phyloP scores from a whole-genome alignment of 306 rosid genomes.

The Cajanus cajan region DNA sequence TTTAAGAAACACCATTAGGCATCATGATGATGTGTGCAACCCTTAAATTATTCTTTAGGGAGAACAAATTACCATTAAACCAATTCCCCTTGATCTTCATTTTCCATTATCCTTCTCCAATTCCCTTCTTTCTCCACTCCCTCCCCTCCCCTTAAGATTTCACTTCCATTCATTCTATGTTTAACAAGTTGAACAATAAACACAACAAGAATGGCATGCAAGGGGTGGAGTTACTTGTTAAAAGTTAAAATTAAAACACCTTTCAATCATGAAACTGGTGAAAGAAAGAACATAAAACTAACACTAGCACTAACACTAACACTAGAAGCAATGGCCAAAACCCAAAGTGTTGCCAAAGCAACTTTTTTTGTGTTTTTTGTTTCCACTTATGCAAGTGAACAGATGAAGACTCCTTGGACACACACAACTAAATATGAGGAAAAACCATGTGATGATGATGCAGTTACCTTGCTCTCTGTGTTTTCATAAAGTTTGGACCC shows the following conservation, averaged over 20 bases:
- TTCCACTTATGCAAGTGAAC: slow-evolving; percentile 20
- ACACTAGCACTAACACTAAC: not conserved
- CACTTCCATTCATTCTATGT: not conserved
- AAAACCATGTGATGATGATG: not conserved
- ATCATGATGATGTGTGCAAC: slow-evolving; percentile 2
- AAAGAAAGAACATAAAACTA: slow-evolving; percentile 4
- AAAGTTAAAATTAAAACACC: not conserved
- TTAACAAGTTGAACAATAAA: not conserved
- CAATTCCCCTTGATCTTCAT: not conserved
- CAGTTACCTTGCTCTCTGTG: slow-evolving; percentile 78
- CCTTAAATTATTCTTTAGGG: not conserved
- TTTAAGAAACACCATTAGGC: slow-evolving; percentile 31
- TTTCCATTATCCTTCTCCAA: not conserved
- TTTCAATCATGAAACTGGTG: not conserved
- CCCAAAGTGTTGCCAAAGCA: slow-evolving; percentile 1
- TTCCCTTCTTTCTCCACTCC: slow-evolving; percentile 17
- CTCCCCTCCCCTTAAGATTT: not conserved
- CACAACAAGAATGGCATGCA: slow-evolving; percentile 14
- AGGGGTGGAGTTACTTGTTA: slow-evolving; percentile 21
- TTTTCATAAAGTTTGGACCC: slow-evolving; percentile 97
- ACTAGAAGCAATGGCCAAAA: slow-evolving; percentile 1
- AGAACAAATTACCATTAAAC: not conserved
- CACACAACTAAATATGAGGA: not conserved
- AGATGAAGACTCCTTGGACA: slow-evolving; percentile 13
- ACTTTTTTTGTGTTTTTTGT: not conserved